Evolutionary conservation across 1,284 basidiomycete species (phyloP), one percentile per base, ranked within the genome.

Genomic region (Marasmius fiardii): DNA sequence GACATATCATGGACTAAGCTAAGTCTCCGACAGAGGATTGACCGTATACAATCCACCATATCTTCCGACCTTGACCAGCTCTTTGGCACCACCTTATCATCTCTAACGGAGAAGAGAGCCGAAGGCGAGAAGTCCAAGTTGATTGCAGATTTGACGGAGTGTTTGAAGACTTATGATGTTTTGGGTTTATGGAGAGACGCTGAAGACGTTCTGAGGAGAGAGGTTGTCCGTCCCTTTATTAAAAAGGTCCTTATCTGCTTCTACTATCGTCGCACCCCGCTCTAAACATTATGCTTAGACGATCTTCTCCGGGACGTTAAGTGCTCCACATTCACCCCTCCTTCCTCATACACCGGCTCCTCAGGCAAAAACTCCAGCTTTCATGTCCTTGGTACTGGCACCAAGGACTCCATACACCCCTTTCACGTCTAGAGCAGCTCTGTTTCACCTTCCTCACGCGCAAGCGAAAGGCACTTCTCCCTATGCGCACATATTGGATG

Each of bases 61-160:
- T 91, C 89, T 1, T 86, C 87, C 10, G 93, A 96, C 66, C 80
- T 97, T 5, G 88, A 94, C 55, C 82, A 88, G 58, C 71, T 94
- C 5, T 92, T 96, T 64, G 78, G 82, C 2, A 72, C 76, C 1
- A 85, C 79, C 3, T 64, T 88, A 45, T 58, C 71, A 23, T 62
- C 78, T 43, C 67, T 89, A 47, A 77, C 77, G 12, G 73, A 79
- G 33, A 65, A 73, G 21, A 78, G 78, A 57, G 73, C 72, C 45
- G 72, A 75, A 21, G 73, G 71, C 39, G 89, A 91, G 59, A 85
- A 79, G 62, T 74, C 76, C n/a, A 88, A 86, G 59, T 72, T 76
- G 60, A 70, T 80, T 43, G 69, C 80, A 11, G 88, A 91, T 58
- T 66, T 93, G 52, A 82, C 81, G 8, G 91, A 94, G 64, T 94